Evolutionary conservation across 768 basidiomycete species (phyloP).

Genomic region (Candolleomyces eurysporus): DNA sequence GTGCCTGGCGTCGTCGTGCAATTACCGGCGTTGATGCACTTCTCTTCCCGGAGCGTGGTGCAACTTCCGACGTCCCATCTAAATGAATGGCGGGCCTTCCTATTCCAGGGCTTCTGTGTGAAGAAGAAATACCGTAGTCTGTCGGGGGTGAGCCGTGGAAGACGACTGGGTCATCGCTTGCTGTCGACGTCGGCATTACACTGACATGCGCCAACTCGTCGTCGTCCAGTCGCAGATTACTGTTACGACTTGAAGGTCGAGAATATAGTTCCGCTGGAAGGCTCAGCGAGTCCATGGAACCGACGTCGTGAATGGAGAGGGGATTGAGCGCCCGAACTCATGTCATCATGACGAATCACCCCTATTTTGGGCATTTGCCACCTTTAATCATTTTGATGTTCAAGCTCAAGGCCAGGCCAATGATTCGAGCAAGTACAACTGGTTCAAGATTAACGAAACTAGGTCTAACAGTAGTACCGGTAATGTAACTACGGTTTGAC

Average conservation of each 20-base stretch:
- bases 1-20: background rate
- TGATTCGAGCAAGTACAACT: no score
- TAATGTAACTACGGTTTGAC: background rate
- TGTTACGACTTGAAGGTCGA: background rate
- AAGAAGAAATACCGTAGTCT: background rate
- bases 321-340: no score
- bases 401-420: no score
- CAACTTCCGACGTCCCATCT: background rate
- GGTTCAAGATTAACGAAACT: no score
- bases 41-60: background rate
- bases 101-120: background rate
- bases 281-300: no score
- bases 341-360: no score
- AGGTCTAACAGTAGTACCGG: background rate
- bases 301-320: no score
- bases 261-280: no score
- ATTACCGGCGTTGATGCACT: slow-evolving; percentile 5
- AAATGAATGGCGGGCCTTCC: background rate
- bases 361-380: no score
- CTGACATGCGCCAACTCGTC: background rate
- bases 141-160: slow-evolving; percentile 7
- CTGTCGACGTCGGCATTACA: background rate
- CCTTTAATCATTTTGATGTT: no score
- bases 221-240: background rate
- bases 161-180: background rate